These are phyloP conservation scores for Trichoderma sp. DNA, from an alignment of 2,329 filamentous ascomycete genomes.

Conservation along the genomic window DNA sequence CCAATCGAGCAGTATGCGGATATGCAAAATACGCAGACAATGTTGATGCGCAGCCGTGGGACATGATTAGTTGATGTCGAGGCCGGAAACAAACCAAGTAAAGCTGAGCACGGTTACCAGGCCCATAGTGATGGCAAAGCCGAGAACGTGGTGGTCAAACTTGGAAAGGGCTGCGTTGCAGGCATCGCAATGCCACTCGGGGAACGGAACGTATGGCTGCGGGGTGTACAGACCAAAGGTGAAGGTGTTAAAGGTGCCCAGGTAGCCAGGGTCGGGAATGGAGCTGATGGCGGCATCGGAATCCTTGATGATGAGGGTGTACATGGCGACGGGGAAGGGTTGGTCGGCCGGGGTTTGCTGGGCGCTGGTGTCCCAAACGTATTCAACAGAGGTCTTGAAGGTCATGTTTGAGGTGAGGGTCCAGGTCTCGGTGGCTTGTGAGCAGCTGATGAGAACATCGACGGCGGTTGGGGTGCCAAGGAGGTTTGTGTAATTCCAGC, in stretches of 20 bases:
- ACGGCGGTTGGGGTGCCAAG: constrained; percentile 57
- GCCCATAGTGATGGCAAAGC: constrained; percentile 54
- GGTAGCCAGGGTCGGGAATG: constrained; percentile 54
- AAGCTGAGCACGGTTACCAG: constrained; percentile 58
- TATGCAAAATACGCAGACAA: background rate
- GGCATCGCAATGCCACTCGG: constrained; percentile 56
- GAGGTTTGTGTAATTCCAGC: constrained; percentile 65
- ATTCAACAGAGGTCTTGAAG: constrained; percentile 49
- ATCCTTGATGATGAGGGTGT: constrained; percentile 63
- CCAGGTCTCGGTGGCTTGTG: constrained; percentile 51
- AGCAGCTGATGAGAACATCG: constrained; percentile 59
- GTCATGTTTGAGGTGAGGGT: constrained; percentile 65
- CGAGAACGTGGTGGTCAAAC: constrained; percentile 47
- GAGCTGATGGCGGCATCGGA: constrained; percentile 51
- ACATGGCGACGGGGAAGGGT: constrained; percentile 53
- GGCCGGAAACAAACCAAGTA: constrained; percentile 61
- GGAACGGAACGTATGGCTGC: constrained; percentile 50
- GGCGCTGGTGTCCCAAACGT: constrained; percentile 58
- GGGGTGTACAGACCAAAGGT: constrained; percentile 58
- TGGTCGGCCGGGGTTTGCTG: constrained; percentile 45
- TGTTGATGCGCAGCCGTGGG: background rate
- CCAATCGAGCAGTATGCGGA: background rate
- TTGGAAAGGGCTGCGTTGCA: constrained; percentile 54
- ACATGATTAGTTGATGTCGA: constrained; percentile 36
- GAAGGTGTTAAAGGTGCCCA: constrained; percentile 49